phyloP scores from a whole-genome alignment of 495 filamentous ascomycete genomes.

The Neurospora terricola region DNA sequence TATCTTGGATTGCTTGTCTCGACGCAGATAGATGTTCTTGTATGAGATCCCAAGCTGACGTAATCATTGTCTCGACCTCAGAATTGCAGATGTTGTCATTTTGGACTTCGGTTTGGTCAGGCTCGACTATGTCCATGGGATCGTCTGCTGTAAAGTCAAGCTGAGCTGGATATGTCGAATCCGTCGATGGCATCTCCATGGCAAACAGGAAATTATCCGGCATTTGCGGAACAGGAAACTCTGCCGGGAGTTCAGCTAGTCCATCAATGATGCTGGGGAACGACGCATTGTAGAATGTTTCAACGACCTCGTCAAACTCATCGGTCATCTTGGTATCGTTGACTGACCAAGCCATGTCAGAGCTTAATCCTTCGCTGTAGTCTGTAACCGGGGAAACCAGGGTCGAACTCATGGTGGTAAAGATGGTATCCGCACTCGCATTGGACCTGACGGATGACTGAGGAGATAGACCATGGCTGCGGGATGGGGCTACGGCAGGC shows the following conservation, averaged over 20 bases:
- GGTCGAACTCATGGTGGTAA: constrained; percentile 6
- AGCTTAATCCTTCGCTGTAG: constrained; percentile 16
- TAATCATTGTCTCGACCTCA: constrained; percentile 30
- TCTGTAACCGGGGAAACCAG: constrained; percentile 23
- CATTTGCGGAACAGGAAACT: constrained; percentile 11
- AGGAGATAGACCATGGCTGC: constrained; percentile 26
- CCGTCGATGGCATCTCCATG: constrained; percentile 17
- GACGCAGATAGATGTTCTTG: constrained; percentile 32
- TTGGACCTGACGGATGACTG: constrained; percentile 32
- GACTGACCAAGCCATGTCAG: background rate
- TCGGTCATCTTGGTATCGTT: background rate
- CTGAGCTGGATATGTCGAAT: constrained; percentile 19
- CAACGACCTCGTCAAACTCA: background rate
- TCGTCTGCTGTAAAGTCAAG: constrained; percentile 22
- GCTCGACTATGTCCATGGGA: constrained; percentile 4
- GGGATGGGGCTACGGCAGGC: constrained; percentile 6
- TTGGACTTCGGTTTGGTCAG: constrained; percentile 2
- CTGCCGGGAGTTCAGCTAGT: constrained; percentile 27
- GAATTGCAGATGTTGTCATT: constrained; percentile 15
- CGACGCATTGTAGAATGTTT: background rate
- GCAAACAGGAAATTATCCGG: constrained; percentile 18
- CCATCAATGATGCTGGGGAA: background rate
- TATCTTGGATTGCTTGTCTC: constrained; percentile 22
- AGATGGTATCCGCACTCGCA: constrained; percentile 23
- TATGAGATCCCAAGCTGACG: constrained; percentile 31